Percentiles rank a stretch among this genome's conserved stretches.
These are phyloP conservation scores for Candida stauntonica DNA, from an alignment of 805 yeast species.

Conservation along the genomic window DNA sequence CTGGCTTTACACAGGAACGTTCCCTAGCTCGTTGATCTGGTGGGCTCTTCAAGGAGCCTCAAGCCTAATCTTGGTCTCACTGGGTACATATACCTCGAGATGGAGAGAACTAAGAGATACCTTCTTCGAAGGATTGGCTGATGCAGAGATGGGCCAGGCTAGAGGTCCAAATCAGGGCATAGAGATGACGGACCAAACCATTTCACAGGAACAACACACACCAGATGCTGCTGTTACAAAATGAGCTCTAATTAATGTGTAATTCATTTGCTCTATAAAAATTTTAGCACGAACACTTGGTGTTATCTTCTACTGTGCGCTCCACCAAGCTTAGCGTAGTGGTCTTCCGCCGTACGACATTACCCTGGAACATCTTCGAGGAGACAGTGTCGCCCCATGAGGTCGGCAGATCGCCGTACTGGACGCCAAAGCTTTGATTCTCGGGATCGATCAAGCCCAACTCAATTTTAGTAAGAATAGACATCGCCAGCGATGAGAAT, in stretches of 20 bases:
- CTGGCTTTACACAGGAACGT: constrained; percentile 55
- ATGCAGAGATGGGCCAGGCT: constrained; percentile 44
- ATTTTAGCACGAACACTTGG: constrained; percentile 9
- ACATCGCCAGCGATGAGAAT: constrained; percentile 35
- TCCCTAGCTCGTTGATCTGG: constrained; percentile 78
- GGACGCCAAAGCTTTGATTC: constrained; percentile 42
- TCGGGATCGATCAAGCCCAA: constrained; percentile 46
- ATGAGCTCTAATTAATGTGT: background rate
- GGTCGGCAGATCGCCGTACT: constrained; percentile 42
- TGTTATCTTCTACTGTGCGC: constrained; percentile 8
- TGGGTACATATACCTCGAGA: constrained; percentile 87
- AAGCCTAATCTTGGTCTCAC: constrained; percentile 60
- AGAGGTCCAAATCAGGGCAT: constrained; percentile 15
- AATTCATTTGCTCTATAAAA: background rate
- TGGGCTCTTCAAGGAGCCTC: constrained; percentile 75
- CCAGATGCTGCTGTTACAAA: background rate
- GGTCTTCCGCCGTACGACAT: constrained; percentile 11
- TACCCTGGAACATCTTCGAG: constrained; percentile 6
- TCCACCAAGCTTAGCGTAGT: constrained; percentile 19
- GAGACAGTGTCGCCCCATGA: constrained; percentile 11
- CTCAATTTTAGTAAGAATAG: constrained; percentile 43
- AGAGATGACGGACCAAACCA: constrained; percentile 22
- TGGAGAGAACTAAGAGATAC: constrained; percentile 90
- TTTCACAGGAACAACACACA: background rate
- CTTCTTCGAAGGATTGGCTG: constrained; percentile 80